Percentiles rank a stretch among this genome's conserved stretches.
Conservation (phyloP, 495 filamentous ascomycete genomes). For the Aspergillus sclerotioniger region DNA sequence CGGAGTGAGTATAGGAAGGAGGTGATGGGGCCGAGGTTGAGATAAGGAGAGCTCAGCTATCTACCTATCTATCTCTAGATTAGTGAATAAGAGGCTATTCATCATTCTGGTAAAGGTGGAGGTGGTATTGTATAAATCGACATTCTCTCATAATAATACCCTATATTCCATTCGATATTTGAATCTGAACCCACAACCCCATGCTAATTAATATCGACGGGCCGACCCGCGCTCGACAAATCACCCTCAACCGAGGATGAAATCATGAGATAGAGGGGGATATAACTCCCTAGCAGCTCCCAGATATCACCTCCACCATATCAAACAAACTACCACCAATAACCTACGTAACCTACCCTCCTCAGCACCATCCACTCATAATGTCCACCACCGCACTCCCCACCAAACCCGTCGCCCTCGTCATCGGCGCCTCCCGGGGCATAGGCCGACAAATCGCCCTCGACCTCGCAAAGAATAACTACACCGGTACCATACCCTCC, state of each 20-base stretch:
- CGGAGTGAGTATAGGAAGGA: background rate
- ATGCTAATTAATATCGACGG: background rate
- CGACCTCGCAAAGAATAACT: slow-evolving; percentile 66
- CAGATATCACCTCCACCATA: too few species aligned
- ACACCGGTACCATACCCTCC: slow-evolving; percentile 53
- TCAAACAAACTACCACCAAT: background rate
- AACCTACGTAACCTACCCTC: background rate
- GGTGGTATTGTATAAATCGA: background rate
- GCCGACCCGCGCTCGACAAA: background rate
- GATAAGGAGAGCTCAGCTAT: too few species aligned
- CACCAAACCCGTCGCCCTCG: slow-evolving; percentile 54
- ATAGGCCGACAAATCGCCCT: slow-evolving; percentile 78
- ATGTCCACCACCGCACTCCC: slow-evolving; percentile 16
- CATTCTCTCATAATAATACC: too few species aligned
- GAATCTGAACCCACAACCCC: background rate
- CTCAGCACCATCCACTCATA: background rate
- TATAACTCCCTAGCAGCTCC: too few species aligned
- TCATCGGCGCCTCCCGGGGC: slow-evolving; percentile 69
- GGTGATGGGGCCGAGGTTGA: slow-evolving; percentile 1
- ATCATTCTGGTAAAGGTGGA: background rate
- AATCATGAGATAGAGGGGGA: too few species aligned
- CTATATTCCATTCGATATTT: background rate
- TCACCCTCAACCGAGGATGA: slow-evolving; percentile 1
- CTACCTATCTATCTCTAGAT: background rate
- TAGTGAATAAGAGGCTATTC: background rate